A percentile compares a stretch with the other conserved stretches of the same genome.
Evolutionary conservation across 2,329 filamentous ascomycete species (phyloP).

Genomic region (Coniochaeta sp.): DNA sequence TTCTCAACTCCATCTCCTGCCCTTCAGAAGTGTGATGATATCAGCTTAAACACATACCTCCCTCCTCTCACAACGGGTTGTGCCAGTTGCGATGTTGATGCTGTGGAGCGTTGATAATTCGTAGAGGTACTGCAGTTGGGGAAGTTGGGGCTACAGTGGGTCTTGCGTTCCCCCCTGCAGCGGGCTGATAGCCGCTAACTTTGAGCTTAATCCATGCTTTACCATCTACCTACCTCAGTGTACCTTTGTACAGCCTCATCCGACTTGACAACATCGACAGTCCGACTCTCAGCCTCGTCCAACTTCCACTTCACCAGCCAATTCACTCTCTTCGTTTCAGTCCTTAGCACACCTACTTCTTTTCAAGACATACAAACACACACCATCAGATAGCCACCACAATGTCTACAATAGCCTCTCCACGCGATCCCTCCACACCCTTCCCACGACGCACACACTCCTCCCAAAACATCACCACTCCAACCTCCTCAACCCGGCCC

Average conservation of each 20-base stretch:
- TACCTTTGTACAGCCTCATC: not conserved
- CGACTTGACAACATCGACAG: not conserved
- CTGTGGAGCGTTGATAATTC: not conserved
- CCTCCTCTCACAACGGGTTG: too few species aligned
- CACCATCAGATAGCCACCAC: slow-evolving; percentile 3
- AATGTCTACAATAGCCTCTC: slow-evolving; percentile 61
- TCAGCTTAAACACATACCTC: too few species aligned
- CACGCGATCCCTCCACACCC: slow-evolving; percentile 50
- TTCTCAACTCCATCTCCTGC: too few species aligned
- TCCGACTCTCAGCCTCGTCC: not conserved
- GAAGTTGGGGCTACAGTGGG: not conserved
- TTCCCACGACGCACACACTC: slow-evolving; percentile 50
- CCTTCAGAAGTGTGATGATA: too few species aligned
- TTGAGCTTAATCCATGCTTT: not conserved
- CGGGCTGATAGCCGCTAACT: not conserved
- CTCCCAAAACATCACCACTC: slow-evolving; percentile 43
- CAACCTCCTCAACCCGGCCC: slow-evolving; percentile 67
- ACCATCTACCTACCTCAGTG: too few species aligned
- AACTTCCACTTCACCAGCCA: not conserved
- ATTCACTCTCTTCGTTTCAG: not conserved
- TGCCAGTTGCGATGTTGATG: too few species aligned
- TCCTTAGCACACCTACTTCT: not conserved
- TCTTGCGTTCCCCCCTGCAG: not conserved
- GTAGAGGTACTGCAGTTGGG: not conserved
- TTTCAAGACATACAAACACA: not conserved